Evolutionary conservation across 176 grass and related monocot species (phyloP).

Genomic region (Bolboschoenus planiculmis): DNA sequence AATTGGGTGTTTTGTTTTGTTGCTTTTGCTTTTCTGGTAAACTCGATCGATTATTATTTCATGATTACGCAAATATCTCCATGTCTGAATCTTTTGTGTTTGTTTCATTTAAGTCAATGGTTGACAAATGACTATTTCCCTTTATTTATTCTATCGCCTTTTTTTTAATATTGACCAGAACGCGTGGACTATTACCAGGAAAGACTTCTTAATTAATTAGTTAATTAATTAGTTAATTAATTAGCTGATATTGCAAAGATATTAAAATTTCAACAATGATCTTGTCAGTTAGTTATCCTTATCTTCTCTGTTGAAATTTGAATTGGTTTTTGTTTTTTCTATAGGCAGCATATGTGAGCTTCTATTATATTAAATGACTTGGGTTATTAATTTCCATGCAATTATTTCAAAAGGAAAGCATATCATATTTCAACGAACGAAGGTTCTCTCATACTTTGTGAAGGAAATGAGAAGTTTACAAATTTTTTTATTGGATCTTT

Average conservation of each 20-base stretch:
- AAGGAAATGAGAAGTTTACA: no score
- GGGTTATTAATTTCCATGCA: no score
- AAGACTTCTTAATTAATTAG: neutral
- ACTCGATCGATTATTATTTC: neutral
- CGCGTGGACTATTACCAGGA: neutral
- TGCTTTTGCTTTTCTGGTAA: neutral
- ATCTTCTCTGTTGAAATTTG: neutral
- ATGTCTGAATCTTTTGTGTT: neutral
- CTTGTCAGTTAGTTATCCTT: neutral
- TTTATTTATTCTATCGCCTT: neutral
- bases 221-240: no score
- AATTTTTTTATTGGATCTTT: no score
- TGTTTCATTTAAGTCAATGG: neutral
- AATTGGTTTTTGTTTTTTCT: neutral
- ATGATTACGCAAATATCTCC: neutral
- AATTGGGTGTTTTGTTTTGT: neutral
- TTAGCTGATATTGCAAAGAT: neutral
- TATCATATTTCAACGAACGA: no score
- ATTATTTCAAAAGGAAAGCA: neutral
- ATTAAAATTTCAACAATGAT: neutral
- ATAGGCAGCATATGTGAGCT: neutral
- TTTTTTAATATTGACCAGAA: slow-evolving; percentile 11
- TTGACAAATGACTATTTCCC: neutral
- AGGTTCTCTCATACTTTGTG: no score
- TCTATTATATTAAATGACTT: no score